Base-by-base conservation (phyloP, 1,284 basidiomycete species). In the Cryptococcus jaspeensis region DNA sequence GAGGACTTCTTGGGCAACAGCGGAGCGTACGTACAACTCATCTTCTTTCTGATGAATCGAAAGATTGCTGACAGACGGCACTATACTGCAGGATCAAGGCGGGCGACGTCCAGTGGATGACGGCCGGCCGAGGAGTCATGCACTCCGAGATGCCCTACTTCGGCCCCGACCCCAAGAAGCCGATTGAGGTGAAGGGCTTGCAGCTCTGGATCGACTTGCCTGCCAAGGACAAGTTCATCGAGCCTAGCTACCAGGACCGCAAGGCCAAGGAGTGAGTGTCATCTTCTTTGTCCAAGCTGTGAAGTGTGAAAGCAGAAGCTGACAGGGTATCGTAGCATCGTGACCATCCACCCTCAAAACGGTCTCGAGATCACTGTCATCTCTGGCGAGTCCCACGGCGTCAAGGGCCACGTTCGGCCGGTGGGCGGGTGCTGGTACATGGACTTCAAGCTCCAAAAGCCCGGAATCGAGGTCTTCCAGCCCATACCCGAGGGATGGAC, bases 191-290 rank as follows among this genome's bases (percentile, higher is more conserved):
- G 15, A 82, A 70, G 32, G 94, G 92, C 7, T 80, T 98, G 40
- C 94, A 98, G 70, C 84, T 98, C 25, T 97, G 94, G 95, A 81
- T 97, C 45, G 94, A 97, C 77, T 80, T 98, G 16, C 95, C 94
- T 0, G 87, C 87, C 66, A 73, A 88, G 78, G 84, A 85, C 75
- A 98, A 97, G 78, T 89, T 93, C 84, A 84, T 87, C 55, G 76
- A 79, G 22, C 80, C 82, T 5, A 69, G 66, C 13, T 83, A 83
- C 70, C 81, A 83, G 62, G 82, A 83, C 66, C 75, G 76, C 55
- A 71, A 72, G 23, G 74, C 75, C 1, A 60, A 62, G 8, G 70
- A 72, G 82, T 85, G 77, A 65, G 84, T 79, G 4, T 39, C 8
- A 46, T 28, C 5, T 11, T 39, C 42, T 18, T 22, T 16, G 20